A percentile compares a stretch with the other conserved stretches of the same genome.
Conservation (phyloP, 1,284 basidiomycete genomes). For the Coniophora puteana region DNA sequence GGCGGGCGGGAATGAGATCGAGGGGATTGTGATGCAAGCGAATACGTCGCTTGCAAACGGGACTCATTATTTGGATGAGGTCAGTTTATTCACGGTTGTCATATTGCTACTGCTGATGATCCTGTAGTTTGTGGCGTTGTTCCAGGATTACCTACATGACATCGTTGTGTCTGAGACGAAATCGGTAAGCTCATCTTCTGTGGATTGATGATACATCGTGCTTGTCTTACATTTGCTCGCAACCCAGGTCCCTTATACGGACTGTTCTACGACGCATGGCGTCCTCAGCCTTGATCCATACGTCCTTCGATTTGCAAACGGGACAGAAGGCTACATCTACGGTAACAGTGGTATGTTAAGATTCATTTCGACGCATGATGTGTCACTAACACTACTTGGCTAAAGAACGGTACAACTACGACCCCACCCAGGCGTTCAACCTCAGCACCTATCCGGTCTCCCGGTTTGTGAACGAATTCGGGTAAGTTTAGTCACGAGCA, state of each 20-base stretch:
- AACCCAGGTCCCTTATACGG: conserved; percentile 39
- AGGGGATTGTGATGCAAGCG: conserved; percentile 32
- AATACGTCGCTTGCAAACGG: conserved; percentile 28
- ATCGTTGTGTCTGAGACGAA: conserved; percentile 31
- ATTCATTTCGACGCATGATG: neutral
- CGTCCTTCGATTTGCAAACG: conserved; percentile 35
- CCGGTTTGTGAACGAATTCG: conserved; percentile 45
- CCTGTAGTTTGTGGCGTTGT: conserved; percentile 30
- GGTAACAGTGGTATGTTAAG: conserved; percentile 39
- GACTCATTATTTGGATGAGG: conserved; percentile 34
- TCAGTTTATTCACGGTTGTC: conserved; percentile 14
- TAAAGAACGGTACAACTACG: conserved; percentile 39
- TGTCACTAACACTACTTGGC: neutral
- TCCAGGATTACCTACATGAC: conserved; percentile 36
- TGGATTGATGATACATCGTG: neutral
- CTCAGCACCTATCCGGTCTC: conserved; percentile 38
- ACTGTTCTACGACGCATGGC: conserved; percentile 42
- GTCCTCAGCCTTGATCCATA: conserved; percentile 39
- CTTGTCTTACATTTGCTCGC: too few species aligned
- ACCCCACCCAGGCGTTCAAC: conserved; percentile 37
- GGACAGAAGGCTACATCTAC: conserved; percentile 34
- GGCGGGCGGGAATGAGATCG: conserved; percentile 43
- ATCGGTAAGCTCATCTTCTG: conserved; percentile 23
- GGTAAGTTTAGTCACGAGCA: conserved; percentile 28
- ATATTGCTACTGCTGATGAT: neutral